phyloP scores from a whole-genome alignment of 495 filamentous ascomycete genomes.

The Xylona heveae region DNA sequence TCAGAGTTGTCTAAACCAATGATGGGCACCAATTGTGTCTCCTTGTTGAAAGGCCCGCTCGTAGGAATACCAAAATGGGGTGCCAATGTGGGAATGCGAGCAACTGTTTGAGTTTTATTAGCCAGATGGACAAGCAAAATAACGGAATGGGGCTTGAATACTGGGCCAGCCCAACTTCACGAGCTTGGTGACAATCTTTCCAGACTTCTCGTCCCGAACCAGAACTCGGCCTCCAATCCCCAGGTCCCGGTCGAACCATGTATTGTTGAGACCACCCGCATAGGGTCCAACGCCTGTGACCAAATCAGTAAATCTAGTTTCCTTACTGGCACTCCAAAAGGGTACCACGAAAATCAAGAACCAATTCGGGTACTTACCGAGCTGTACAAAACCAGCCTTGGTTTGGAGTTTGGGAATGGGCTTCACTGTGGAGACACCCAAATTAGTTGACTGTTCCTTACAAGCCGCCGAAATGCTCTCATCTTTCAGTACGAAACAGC shows the following conservation, averaged over 20 bases:
- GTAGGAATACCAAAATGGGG: slow-evolving; percentile 79
- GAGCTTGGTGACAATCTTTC: slow-evolving; percentile 63
- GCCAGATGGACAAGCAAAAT: too few species aligned
- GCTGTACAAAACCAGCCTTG: slow-evolving; percentile 68
- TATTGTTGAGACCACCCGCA: slow-evolving; percentile 62
- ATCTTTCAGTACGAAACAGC: too few species aligned
- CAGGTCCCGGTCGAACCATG: slow-evolving; percentile 92
- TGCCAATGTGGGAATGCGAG: slow-evolving; percentile 77
- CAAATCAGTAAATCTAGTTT: neutral
- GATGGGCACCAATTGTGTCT: slow-evolving; percentile 89
- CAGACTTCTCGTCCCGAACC: slow-evolving; percentile 44
- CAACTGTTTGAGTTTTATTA: too few species aligned
- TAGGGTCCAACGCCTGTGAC: slow-evolving; percentile 51
- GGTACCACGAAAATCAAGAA: neutral
- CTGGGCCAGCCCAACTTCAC: slow-evolving; percentile 83
- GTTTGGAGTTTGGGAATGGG: slow-evolving; percentile 63
- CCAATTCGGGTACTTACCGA: slow-evolving; percentile 38
- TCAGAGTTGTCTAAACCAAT: slow-evolving; percentile 70
- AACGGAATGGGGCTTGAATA: too few species aligned
- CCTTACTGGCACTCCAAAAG: too few species aligned
- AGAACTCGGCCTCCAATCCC: slow-evolving; percentile 76
- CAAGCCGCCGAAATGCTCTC: too few species aligned
- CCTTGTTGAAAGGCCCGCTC: slow-evolving; percentile 57
- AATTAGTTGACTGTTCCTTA: too few species aligned
- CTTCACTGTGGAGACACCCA: too few species aligned